phyloP scores from a whole-genome alignment of 2,329 filamentous ascomycete genomes.

The Ceratocystis variospora region DNA sequence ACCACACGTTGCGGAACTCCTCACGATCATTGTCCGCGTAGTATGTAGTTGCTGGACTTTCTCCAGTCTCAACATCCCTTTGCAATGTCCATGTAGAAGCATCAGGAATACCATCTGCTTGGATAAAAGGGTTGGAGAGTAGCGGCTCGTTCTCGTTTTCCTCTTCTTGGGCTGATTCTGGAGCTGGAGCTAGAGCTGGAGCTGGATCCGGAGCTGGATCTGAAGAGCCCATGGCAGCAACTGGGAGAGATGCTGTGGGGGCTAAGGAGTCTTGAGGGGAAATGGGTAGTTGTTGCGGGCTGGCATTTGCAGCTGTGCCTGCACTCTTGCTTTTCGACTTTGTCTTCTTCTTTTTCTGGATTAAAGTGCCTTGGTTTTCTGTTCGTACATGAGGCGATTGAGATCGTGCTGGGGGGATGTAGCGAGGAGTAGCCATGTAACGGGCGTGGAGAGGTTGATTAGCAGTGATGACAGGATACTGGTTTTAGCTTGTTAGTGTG shows the following conservation, averaged over 20 bases:
- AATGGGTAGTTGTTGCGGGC: neutral
- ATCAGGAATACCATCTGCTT: constrained; percentile 6
- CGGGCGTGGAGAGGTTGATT: constrained; percentile 57
- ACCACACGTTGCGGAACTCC: constrained; percentile 37
- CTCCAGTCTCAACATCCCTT: neutral
- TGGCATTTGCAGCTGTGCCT: neutral
- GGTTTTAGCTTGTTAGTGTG: constrained; percentile 5
- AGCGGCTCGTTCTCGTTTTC: constrained; percentile 3
- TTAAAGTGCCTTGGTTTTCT: constrained; percentile 24
- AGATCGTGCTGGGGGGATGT: constrained; percentile 19
- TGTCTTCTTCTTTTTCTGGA: constrained; percentile 31
- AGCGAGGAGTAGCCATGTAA: constrained; percentile 29
- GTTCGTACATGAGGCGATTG: constrained; percentile 17
- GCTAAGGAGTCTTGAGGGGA: neutral
- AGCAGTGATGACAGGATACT: constrained; percentile 90
- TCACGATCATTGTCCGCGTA: constrained; percentile 28
- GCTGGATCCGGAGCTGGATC: neutral
- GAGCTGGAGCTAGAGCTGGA: neutral
- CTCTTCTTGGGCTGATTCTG: neutral
- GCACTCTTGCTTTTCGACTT: constrained; percentile 20
- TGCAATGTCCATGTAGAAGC: neutral
- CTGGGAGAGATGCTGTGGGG: neutral
- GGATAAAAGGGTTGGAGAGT: constrained; percentile 14
- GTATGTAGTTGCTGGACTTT: constrained; percentile 20
- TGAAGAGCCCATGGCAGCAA: neutral